Conservation (phyloP, 2,329 filamentous ascomycete genomes). For the Triangularia setosa region DNA sequence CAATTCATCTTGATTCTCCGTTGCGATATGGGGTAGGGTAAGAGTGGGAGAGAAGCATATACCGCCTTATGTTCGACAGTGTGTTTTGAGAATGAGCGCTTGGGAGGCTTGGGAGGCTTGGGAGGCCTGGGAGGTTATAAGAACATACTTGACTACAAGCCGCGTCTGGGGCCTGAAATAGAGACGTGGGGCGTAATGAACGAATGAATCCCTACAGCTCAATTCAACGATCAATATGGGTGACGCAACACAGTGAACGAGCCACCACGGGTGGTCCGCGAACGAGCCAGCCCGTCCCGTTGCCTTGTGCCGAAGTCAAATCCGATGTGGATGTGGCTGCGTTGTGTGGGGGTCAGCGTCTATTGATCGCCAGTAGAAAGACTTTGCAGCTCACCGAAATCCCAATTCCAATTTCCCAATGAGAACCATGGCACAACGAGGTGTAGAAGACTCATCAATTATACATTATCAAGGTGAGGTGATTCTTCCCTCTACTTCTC, state of each 20-base stretch:
- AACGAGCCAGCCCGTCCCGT: neutral
- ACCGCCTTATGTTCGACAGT: too few species aligned
- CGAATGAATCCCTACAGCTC: neutral
- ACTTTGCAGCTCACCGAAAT: neutral
- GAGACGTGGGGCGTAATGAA: too few species aligned
- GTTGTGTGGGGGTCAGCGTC: neutral
- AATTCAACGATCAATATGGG: neutral
- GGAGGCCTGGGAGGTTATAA: too few species aligned
- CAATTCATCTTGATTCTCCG: neutral
- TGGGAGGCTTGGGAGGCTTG: too few species aligned
- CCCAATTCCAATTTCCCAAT: neutral
- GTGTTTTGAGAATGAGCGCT: too few species aligned
- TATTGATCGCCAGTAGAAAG: neutral
- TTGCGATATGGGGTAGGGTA: neutral
- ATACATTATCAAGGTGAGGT: neutral
- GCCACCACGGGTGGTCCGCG: neutral
- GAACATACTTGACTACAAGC: too few species aligned
- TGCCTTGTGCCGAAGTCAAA: neutral
- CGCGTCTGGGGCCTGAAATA: too few species aligned
- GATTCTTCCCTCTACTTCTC: neutral
- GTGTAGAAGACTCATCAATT: neutral
- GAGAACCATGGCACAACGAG: neutral
- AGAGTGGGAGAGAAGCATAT: too few species aligned
- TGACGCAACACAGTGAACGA: neutral
- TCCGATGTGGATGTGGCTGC: neutral